Evolutionary conservation across 805 yeast species (phyloP).

Genomic region (Saccharomyces kudriavzevii): DNA sequence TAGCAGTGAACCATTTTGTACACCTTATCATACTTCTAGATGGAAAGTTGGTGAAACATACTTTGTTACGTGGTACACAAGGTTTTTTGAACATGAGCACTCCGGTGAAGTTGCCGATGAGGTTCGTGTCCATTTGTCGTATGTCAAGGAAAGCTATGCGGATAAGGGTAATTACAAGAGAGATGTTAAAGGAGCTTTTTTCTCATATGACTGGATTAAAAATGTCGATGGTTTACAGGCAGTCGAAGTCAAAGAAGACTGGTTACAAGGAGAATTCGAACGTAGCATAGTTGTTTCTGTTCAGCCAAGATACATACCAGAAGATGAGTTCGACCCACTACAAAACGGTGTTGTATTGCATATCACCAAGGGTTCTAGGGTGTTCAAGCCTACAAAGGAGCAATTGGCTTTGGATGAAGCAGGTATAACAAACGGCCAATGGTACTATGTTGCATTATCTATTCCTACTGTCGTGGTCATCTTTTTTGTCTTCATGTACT

Average conservation of each 20-base stretch:
- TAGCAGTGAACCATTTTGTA: constrained; percentile 74
- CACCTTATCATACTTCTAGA: constrained; percentile 56
- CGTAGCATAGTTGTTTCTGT: constrained; percentile 57
- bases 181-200: constrained; percentile 43
- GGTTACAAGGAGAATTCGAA: constrained; percentile 50
- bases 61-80: constrained; percentile 75
- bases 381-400: constrained; percentile 38
- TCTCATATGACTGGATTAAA: constrained; percentile 62
- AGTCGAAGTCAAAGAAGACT: constrained; percentile 49
- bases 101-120: constrained; percentile 42
- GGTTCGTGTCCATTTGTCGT: constrained; percentile 61
- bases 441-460: constrained; percentile 56
- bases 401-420: constrained; percentile 37
- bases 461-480: constrained; percentile 60
- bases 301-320: constrained; percentile 61
- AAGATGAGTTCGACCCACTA: constrained; percentile 56
- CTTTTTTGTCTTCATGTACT: constrained; percentile 54
- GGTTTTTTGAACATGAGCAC: constrained; percentile 39
- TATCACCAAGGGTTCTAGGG: constrained; percentile 35
- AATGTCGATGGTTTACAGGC: constrained; percentile 57
- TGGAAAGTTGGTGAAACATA: constrained; percentile 56
- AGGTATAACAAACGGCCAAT: constrained; percentile 38
- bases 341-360: constrained; percentile 45
- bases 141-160: constrained; percentile 45
- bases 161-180: constrained; percentile 53